Evolutionary conservation across 805 yeast species (phyloP).

Genomic region (Tetrapisispora phaffii): DNA sequence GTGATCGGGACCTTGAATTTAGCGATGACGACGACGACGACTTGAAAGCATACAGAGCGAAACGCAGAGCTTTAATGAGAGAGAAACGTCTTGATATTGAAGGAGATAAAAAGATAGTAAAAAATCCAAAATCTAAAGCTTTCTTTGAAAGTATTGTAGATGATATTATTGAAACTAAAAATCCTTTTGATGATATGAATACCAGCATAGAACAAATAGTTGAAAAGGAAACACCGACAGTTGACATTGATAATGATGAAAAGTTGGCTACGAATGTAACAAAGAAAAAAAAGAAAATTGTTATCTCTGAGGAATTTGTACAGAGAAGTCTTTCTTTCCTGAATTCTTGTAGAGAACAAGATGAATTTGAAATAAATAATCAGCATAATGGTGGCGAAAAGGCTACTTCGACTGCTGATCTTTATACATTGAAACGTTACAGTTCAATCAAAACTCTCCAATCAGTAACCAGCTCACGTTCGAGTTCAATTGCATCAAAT

Average conservation of each 20-base stretch:
- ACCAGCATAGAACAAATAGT: constrained; percentile 9
- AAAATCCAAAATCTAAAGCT: constrained; percentile 51
- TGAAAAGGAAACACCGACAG: constrained; percentile 18
- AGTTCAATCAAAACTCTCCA: constrained; percentile 29
- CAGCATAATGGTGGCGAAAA: constrained; percentile 18
- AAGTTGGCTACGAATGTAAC: constrained; percentile 14
- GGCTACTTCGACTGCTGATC: constrained; percentile 34
- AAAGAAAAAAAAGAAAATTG: constrained; percentile 30
- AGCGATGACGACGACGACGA: constrained; percentile 70
- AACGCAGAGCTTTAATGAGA: constrained; percentile 40
- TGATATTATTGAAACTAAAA: constrained; percentile 28
- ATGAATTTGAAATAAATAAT: constrained; percentile 26
- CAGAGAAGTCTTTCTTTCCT: constrained; percentile 48
- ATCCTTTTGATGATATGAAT: constrained; percentile 26
- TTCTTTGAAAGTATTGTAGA: constrained; percentile 58
- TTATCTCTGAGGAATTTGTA: constrained; percentile 46
- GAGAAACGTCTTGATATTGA: constrained; percentile 37
- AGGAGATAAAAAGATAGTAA: constrained; percentile 35
- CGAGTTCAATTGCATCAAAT: constrained; percentile 1
- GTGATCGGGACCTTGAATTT: constrained; percentile 49
- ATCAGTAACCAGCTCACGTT: constrained; percentile 24
- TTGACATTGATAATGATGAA: constrained; percentile 24
- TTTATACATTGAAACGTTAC: constrained; percentile 38
- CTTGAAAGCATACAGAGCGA: constrained; percentile 29
- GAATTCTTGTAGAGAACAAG: constrained; percentile 25